Evolutionary conservation across 129 eudicot genomes (phyloP).

Genomic region (Erigeron canadensis): DNA sequence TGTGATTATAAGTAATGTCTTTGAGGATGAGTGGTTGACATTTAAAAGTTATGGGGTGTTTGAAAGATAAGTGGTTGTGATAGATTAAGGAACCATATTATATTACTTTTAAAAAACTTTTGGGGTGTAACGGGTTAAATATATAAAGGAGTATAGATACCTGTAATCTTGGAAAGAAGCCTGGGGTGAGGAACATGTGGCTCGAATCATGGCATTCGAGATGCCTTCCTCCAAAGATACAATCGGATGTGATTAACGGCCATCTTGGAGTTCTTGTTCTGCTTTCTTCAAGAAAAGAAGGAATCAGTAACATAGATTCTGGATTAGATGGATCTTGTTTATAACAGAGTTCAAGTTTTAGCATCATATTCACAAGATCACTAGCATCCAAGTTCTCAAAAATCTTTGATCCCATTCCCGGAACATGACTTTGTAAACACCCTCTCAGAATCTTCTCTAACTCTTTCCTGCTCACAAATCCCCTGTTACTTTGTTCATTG

Average conservation of each 20-base stretch:
- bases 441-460: slow-evolving; percentile 72
- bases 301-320: slow-evolving; percentile 64
- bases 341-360: slow-evolving; percentile 76
- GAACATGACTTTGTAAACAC: slow-evolving; percentile 70
- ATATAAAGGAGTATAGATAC: slow-evolving; percentile 31
- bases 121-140: no score
- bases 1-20: no score
- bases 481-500: slow-evolving; percentile 33
- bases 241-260: slow-evolving; percentile 51
- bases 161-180: slow-evolving; percentile 86
- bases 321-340: slow-evolving; percentile 74
- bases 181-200: slow-evolving; percentile 78
- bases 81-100: no score
- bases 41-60: no score
- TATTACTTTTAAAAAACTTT: no score
- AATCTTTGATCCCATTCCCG: slow-evolving; percentile 70
- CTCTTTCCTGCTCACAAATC: slow-evolving; percentile 66
- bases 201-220: slow-evolving; percentile 87
- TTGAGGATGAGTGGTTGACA: no score
- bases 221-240: slow-evolving; percentile 75
- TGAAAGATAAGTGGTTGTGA: no score
- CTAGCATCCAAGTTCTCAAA: slow-evolving; percentile 66
- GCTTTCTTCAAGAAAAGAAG: slow-evolving; percentile 81
- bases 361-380: slow-evolving; percentile 88
- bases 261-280: slow-evolving; percentile 65